phyloP scores from a whole-genome alignment of 306 rosid genomes.

The Carpinus fangiana region DNA sequence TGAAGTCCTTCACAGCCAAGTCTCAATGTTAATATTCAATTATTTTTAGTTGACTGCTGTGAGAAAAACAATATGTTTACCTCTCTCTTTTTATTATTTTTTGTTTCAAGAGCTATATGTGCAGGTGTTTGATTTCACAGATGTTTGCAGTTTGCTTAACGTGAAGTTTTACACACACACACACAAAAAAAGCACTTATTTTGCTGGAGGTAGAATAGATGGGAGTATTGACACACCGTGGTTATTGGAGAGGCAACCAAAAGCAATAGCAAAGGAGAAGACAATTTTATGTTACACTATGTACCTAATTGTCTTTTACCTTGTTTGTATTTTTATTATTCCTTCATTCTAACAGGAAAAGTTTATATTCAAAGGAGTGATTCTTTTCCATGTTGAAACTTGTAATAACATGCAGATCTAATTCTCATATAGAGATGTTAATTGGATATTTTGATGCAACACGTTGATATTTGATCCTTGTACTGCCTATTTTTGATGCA shows the following conservation, averaged over 20 bases:
- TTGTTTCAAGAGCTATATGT: too few species aligned
- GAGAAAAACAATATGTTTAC: too few species aligned
- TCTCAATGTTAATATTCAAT: too few species aligned
- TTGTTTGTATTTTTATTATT: background rate
- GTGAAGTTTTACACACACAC: too few species aligned
- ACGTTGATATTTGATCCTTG: background rate
- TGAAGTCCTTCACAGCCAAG: too few species aligned
- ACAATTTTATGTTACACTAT: background rate
- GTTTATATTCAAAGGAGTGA: background rate
- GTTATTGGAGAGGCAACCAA: background rate
- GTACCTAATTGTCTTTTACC: background rate
- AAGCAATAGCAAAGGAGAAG: background rate
- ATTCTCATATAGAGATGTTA: background rate
- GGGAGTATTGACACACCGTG: background rate
- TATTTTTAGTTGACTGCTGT: too few species aligned
- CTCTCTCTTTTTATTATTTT: too few species aligned
- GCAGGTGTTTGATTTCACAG: too few species aligned
- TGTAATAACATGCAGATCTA: background rate
- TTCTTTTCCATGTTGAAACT: slow-evolving; percentile 3
- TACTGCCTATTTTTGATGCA: background rate
- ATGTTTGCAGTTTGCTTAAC: too few species aligned
- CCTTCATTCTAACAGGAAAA: background rate
- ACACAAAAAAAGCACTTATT: too few species aligned
- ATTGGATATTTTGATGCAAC: background rate
- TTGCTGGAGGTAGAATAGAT: background rate